These are phyloP conservation scores for Lachancea quebecensis DNA, from an alignment of 805 yeast genomes.

Conservation along the genomic window DNA sequence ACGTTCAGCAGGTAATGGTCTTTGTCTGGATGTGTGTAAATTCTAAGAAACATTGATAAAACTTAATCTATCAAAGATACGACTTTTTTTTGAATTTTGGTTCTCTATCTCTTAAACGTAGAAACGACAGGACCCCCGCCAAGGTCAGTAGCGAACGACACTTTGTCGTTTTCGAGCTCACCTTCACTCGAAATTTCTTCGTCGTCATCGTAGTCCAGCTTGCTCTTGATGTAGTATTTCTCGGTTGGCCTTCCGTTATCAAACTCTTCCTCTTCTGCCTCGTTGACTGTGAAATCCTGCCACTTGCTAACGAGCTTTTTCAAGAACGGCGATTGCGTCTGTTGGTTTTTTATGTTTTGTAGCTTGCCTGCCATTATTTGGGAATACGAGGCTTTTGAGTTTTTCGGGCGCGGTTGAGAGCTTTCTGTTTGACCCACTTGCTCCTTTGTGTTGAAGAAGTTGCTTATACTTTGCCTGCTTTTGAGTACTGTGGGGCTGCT, in stretches of 20 bases:
- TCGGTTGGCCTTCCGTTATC: slow-evolving; percentile 17
- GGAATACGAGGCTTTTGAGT: neutral
- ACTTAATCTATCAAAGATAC: neutral
- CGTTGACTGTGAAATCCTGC: slow-evolving; percentile 29
- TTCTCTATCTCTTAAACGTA: slow-evolving; percentile 6
- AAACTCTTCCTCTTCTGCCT: slow-evolving; percentile 26
- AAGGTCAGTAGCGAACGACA: slow-evolving; percentile 9
- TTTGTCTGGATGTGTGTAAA: neutral
- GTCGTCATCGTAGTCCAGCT: slow-evolving; percentile 24
- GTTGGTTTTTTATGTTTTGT: neutral
- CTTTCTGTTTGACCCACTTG: neutral
- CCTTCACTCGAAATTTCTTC: slow-evolving; percentile 19
- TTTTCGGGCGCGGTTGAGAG: neutral
- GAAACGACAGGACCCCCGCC: slow-evolving; percentile 17
- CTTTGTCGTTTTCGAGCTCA: slow-evolving; percentile 1
- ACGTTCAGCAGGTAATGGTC: slow-evolving; percentile 37
- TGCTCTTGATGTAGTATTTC: slow-evolving; percentile 22
- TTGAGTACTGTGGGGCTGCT: slow-evolving; percentile 17
- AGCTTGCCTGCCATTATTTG: slow-evolving; percentile 1
- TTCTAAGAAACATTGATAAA: neutral
- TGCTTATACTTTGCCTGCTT: slow-evolving; percentile 19
- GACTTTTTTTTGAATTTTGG: slow-evolving; percentile 10
- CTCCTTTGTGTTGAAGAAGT: slow-evolving; percentile 13
- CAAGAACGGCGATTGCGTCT: slow-evolving; percentile 4
- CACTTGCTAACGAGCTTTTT: slow-evolving; percentile 20